Base-by-base conservation (phyloP, 148 eudicot genomes). In the Cornus controversa region DNA sequence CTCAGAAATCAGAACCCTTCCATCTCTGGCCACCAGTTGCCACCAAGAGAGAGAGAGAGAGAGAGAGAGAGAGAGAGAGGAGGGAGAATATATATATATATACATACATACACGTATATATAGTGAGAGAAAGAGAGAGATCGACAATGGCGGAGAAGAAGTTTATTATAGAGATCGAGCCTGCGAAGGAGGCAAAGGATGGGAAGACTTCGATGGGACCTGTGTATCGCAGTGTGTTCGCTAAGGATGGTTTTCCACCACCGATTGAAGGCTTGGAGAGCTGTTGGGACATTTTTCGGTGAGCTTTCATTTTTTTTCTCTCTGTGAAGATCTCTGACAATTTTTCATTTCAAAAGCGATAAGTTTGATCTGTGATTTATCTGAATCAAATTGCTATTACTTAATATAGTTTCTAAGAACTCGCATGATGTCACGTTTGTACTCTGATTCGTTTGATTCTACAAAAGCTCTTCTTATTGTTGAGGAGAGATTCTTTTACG, bases 251-350 rank as follows among this genome's bases (percentile, higher is more conserved):
- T 7, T 85, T 89, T 81, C 96, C 92, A 18, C 74, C 77, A 13
- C 90, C 89, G 71, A 86, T 91, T 68, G 53, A 78, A 2, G 97
- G 91, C 10, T 78, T 92, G 85, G 94, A 89, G 6, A 85, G 94
- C 80, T 94, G 98, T 73, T 94, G 98, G 98, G 98, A 92, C 66
- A 83, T 94, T 82, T 92, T 94, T 79, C 92, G 97, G 98, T 94
- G 5, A 36, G 28, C 66, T 45, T 84, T 47, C 4, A 4, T 4
- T 25, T 10, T 11, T 26, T 53, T 40, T 26, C 20, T 31, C 34
- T 3, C 34, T 31, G 34, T 31, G 34, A 31, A 31, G 54, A 45
- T 71, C 58, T 45, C 2, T 60, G 3, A 47, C 4, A 8, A 65
- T 57, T 58, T 58, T 18, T 23, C 8, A 5, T 22, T 53, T 72